A percentile compares a stretch with the other conserved stretches of the same genome.
phyloP scores from a whole-genome alignment of 2,329 filamentous ascomycete genomes.

The Cadophora sp. region DNA sequence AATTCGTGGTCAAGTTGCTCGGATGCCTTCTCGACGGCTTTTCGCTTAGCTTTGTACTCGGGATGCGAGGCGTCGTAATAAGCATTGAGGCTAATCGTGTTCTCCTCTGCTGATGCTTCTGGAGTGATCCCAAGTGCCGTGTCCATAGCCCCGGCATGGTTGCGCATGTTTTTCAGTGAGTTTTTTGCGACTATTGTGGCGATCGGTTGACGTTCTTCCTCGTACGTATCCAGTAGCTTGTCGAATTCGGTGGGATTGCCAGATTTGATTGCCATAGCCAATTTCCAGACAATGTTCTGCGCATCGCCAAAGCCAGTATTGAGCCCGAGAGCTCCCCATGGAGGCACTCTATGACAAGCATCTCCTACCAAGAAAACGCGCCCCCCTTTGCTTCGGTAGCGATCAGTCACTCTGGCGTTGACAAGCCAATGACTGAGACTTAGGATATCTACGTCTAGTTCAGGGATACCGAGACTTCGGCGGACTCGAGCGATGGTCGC shows the following conservation, averaged over 20 bases:
- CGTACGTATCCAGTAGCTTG: slow-evolving; percentile 50
- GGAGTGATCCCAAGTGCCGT: background rate
- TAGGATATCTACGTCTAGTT: slow-evolving; percentile 33
- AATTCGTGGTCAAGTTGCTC: background rate
- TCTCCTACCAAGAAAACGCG: slow-evolving; percentile 52
- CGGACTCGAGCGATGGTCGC: slow-evolving; percentile 3
- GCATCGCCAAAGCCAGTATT: slow-evolving; percentile 63
- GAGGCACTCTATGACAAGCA: slow-evolving; percentile 61
- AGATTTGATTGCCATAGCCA: slow-evolving; percentile 50
- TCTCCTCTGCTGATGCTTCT: background rate
- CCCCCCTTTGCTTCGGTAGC: slow-evolving; percentile 25
- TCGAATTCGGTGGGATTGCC: slow-evolving; percentile 43
- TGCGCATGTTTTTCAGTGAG: too few species aligned
- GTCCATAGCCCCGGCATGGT: background rate
- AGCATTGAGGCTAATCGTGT: background rate
- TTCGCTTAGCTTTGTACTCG: background rate
- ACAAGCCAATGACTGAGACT: slow-evolving; percentile 33
- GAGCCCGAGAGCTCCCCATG: slow-evolving; percentile 59
- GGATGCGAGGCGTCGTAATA: background rate
- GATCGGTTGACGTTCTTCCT: slow-evolving; percentile 51
- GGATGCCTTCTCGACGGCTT: background rate
- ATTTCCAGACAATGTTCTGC: slow-evolving; percentile 60
- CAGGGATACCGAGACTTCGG: slow-evolving; percentile 19
- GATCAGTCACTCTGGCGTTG: slow-evolving; percentile 28
- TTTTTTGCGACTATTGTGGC: background rate